Evolutionary conservation across 2,329 filamentous ascomycete species (phyloP).

Genomic region (Didymella keratinophila): DNA sequence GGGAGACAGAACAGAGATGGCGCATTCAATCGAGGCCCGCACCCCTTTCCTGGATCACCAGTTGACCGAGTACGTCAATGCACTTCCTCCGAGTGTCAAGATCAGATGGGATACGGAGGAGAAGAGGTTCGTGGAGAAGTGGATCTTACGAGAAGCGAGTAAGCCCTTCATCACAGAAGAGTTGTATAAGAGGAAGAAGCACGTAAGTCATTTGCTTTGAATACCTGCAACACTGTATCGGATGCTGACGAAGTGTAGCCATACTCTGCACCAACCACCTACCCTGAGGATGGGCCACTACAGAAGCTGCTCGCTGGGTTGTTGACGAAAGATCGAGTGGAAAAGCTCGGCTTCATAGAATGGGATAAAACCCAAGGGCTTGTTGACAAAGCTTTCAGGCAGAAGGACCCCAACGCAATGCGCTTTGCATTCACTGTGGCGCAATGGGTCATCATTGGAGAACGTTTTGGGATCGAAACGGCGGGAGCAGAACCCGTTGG

Average conservation of each 20-base stretch:
- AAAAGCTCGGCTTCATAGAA: constrained; percentile 42
- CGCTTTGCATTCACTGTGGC: constrained; percentile 51
- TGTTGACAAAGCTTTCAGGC: constrained; percentile 20
- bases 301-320: constrained; percentile 43
- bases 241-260: constrained; percentile 28
- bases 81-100: constrained; percentile 48
- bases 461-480: constrained; percentile 54
- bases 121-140: constrained; percentile 53
- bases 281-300: constrained; percentile 54
- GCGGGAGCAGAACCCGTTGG: constrained; percentile 4
- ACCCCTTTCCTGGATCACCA: constrained; percentile 53
- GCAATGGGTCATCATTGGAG: constrained; percentile 56
- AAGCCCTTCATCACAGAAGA: constrained; percentile 62
- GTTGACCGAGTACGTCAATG: constrained; percentile 50
- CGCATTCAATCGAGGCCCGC: constrained; percentile 51
- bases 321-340: constrained; percentile 35
- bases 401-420: constrained; percentile 47
- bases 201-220: constrained; percentile 7
- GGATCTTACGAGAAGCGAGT: constrained; percentile 60
- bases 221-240: background rate
- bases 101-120: constrained; percentile 39
- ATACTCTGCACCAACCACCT: constrained; percentile 57
- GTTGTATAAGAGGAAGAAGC: constrained; percentile 59
- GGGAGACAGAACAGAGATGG: constrained; percentile 57
- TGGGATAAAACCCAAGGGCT: constrained; percentile 42